Base-by-base conservation (phyloP, 2,329 filamentous ascomycete genomes). In the Penicillium italicum region DNA sequence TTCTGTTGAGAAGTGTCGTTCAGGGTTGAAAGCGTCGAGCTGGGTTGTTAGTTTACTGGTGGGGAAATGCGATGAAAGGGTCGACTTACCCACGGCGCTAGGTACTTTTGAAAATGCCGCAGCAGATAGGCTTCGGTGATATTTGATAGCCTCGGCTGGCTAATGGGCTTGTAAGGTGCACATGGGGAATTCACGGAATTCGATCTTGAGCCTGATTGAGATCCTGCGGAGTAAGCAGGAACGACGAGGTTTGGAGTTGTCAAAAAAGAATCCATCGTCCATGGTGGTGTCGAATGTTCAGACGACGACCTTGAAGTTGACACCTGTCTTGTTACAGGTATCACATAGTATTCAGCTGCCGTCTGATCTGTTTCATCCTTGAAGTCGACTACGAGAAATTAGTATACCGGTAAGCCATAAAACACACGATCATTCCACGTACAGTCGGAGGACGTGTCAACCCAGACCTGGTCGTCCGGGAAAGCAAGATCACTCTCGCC, bases 331-430 rank as follows among this genome's bases (percentile, higher is more conserved):
- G 43, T 61, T 14, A 63, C 51, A 3, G 66, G 55, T 24, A 72
- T 57, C 46, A 72, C 65, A 48, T 68, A 62, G 51, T 72, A 72
- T 53, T 72, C 70, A 14, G 69, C 62, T 26, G 70, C 70, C 12
- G 69, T 72, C 53, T 68, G 69, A 31, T 69, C 66, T 40, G 69
- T 72, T 52, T 72, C 70, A 58, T 72, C 70, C 57, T 72, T 69
- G 56, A 72, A 72, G 10, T 66, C 61, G 46, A 70, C 70, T 72
- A 53, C 5, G 52, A 44, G 58, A 56, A 44, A 52, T 50, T 31
- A 51, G 48, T 45, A 26, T 30, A 18, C 1, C 6, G 16, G 28
- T 20, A 11, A 18, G 16, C 16, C 26, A n/a, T 12, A 20, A 7
- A n/a, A n/a, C n/a, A 30, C 11, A 34, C 10, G 16, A 16, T 8